Evolutionary conservation across 2,329 filamentous ascomycete genomes (phyloP).

Genomic region (Coleophoma crateriformis): DNA sequence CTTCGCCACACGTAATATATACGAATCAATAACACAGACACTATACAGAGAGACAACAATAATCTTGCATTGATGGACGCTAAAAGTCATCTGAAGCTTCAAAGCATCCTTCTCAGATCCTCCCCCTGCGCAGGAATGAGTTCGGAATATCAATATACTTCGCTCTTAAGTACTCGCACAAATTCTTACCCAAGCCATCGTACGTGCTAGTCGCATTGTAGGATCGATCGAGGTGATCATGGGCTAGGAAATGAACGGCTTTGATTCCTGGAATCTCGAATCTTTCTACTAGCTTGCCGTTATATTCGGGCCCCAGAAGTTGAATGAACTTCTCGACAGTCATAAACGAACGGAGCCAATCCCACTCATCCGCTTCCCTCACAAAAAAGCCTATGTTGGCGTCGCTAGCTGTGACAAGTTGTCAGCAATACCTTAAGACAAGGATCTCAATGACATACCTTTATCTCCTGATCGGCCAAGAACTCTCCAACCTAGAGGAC

Average conservation of each 20-base stretch:
- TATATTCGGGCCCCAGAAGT: slow-evolving; percentile 18
- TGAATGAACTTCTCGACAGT: slow-evolving; percentile 18
- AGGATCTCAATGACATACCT: not conserved
- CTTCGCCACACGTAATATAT: too few relatives aligned
- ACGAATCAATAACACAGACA: too few relatives aligned
- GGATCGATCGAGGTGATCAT: slow-evolving; percentile 19
- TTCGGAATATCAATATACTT: slow-evolving; percentile 15
- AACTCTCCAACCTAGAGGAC: slow-evolving; percentile 25
- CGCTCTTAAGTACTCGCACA: slow-evolving; percentile 12
- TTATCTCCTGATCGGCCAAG: slow-evolving; percentile 32
- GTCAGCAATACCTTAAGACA: too few relatives aligned
- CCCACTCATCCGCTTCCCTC: slow-evolving; percentile 30
- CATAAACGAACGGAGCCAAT: slow-evolving; percentile 28
- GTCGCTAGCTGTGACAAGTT: slow-evolving; percentile 17
- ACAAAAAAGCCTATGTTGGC: slow-evolving; percentile 35
- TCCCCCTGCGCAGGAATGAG: slow-evolving; percentile 11
- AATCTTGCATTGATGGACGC: too few relatives aligned
- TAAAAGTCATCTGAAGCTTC: too few relatives aligned
- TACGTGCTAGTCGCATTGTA: slow-evolving; percentile 15
- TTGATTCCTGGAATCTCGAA: slow-evolving; percentile 16
- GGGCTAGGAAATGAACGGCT: slow-evolving; percentile 22
- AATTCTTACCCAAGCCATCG: slow-evolving; percentile 15
- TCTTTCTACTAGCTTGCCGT: slow-evolving; percentile 22
- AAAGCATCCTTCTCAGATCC: slow-evolving; percentile 3
- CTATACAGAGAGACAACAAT: too few relatives aligned